Evolutionary conservation across 805 yeast species (phyloP).

Genomic region (Priceomyces melissophilus): DNA sequence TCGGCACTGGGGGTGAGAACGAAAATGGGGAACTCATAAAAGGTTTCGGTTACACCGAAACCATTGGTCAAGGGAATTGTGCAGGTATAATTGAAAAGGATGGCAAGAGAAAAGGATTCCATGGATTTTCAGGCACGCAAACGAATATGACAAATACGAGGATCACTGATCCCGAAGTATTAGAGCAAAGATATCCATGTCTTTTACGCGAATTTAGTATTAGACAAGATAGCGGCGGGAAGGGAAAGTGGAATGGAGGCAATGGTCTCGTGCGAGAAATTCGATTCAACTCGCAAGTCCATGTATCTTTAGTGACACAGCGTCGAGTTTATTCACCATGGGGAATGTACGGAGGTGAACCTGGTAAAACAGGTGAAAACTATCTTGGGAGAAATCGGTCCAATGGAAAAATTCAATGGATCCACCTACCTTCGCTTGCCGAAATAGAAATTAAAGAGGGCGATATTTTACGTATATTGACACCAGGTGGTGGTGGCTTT

Average conservation of each 20-base stretch:
- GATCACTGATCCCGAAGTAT: conserved; percentile 22
- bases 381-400: conserved; percentile 28
- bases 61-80: conserved; percentile 18
- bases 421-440: conserved; percentile 57
- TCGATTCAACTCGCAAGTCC: conserved; percentile 16
- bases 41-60: conserved; percentile 17
- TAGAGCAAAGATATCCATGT: conserved; percentile 19
- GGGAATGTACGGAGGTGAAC: conserved; percentile 30
- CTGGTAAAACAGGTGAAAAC: conserved; percentile 36
- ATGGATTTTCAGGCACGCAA: conserved; percentile 36
- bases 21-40: conserved; percentile 13
- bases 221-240: conserved; percentile 16
- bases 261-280: conserved; percentile 19
- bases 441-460: conserved; percentile 56
- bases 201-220: conserved; percentile 13
- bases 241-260: conserved; percentile 20
- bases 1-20: conserved; percentile 17
- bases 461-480: conserved; percentile 61
- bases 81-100: conserved; percentile 13
- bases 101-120: conserved; percentile 12
- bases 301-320: conserved; percentile 18
- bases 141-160: conserved; percentile 41
- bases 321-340: conserved; percentile 19
- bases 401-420: conserved; percentile 18
- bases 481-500: conserved; percentile 89